Evolutionary conservation across 805 yeast species (phyloP), one percentile per base, ranked within the genome.

Genomic region (Ogataea pini): DNA sequence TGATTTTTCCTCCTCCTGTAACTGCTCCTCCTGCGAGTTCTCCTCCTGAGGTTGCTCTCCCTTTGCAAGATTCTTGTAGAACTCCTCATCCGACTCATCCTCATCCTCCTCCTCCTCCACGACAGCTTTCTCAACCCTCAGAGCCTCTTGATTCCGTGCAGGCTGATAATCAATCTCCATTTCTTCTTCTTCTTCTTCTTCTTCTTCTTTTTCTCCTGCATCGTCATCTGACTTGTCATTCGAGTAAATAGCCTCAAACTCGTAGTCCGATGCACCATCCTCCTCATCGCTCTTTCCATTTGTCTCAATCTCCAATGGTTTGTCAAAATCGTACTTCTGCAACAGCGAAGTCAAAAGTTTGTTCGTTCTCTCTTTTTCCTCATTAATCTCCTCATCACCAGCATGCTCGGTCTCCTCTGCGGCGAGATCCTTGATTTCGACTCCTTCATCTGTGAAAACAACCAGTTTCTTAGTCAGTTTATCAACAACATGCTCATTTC

Each of bases 401-500:
- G 27, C 36, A 31, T 19, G 14, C n/a, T 28, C 50, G 5, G 45
- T 50, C 31, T 49, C 50, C 12, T 44, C 55, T 10, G 43, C 36
- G 17, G 27, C 37, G 12, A 24, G 19, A 16, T 49, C 49, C 27
- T 36, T 43, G 34, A 49, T 49, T 17, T 37, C 39, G 10, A 55
- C 42, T 4, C 55, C 63, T 7, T 44, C 44, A 33, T 51, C 50
- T 50, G 67, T 51, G 54, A 64, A 71, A 28, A 65, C 58, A 19
- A 75, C 62, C 46, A 48, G 32, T 19, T 55, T 52, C 18, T 40
- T 48, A 2, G 57, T 22, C n/a, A 63, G 42, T 39, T 81, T 74
- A 60, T 91, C 97, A 16, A 91, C 77, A 10, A 89, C 77, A 62
- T 88, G 95, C 42, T 84, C 87, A 51, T 79, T 82, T 5, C 90